These are phyloP conservation scores for Hypocrella siamensis DNA, from an alignment of 2,329 filamentous ascomycete species.

Conservation along the genomic window DNA sequence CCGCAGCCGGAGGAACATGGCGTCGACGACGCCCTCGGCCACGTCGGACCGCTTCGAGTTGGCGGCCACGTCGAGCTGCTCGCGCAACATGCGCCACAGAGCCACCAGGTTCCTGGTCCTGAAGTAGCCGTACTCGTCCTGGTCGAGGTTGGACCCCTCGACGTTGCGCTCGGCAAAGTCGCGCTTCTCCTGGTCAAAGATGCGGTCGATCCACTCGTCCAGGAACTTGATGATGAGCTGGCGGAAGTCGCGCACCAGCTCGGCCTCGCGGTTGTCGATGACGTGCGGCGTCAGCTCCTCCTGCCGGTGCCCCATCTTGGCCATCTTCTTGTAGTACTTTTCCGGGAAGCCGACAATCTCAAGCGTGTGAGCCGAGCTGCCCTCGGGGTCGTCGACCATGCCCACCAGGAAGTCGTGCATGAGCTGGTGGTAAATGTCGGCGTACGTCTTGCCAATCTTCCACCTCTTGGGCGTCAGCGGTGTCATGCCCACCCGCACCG, in stretches of 20 bases:
- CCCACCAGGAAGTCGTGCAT: constrained; percentile 90
- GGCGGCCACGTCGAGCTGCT: constrained; percentile 75
- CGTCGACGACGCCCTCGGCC: constrained; percentile 85
- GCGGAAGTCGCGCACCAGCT: constrained; percentile 86
- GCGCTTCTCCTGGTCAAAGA: constrained; percentile 66
- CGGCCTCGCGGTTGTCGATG: constrained; percentile 76
- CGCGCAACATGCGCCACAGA: constrained; percentile 93
- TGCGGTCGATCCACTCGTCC: constrained; percentile 94
- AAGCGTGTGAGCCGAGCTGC: constrained; percentile 76
- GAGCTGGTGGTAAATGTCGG: constrained; percentile 75
- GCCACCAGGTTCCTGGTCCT: constrained; percentile 84
- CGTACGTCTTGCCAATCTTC: constrained; percentile 86
- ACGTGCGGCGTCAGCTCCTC: constrained; percentile 72
- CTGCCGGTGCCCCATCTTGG: constrained; percentile 65
- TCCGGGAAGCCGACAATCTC: constrained; percentile 91
- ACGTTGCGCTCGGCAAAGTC: constrained; percentile 66
- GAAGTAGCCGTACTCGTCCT: constrained; percentile 79
- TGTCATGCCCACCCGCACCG: constrained; percentile 84
- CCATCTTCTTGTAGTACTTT: constrained; percentile 94
- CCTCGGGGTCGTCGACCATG: constrained; percentile 68
- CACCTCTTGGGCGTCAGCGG: constrained; percentile 89
- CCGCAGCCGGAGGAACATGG: constrained; percentile 83
- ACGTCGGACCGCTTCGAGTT: constrained; percentile 80
- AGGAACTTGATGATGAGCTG: constrained; percentile 90
- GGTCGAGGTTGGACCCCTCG: constrained; percentile 62